A percentile compares a stretch with the other conserved stretches of the same genome.
Conservation (phyloP, 495 filamentous ascomycete genomes). For the Penicillium pulvis region DNA sequence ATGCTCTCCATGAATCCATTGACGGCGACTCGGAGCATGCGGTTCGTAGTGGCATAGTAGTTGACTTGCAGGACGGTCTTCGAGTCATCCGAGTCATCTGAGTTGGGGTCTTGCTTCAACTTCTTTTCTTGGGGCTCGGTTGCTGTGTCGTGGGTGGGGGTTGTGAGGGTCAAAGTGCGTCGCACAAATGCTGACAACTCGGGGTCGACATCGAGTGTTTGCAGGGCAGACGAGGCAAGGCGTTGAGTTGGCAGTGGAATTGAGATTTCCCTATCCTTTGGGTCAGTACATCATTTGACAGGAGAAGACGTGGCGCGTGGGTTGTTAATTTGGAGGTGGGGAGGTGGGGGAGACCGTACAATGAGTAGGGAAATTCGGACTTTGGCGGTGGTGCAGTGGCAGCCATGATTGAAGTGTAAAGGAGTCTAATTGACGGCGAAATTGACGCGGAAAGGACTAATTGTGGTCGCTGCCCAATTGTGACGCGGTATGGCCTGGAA, state of each 20-base stretch:
- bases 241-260: constrained; percentile 82
- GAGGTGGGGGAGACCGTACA: constrained; percentile 49
- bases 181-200: constrained; percentile 84
- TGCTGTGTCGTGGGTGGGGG: constrained; percentile 25
- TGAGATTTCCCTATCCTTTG: constrained; percentile 62
- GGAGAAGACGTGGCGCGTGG: neutral
- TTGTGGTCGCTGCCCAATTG: neutral
- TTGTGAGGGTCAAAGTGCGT: constrained; percentile 63
- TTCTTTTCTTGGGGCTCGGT: constrained; percentile 30
- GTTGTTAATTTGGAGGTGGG: neutral
- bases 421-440: neutral
- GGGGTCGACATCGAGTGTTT: constrained; percentile 78
- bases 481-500: neutral
- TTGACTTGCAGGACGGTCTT: constrained; percentile 67
- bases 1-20: constrained; percentile 98
- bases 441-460: neutral
- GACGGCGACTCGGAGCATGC: constrained; percentile 94
- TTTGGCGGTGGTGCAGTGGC: constrained; percentile 29
- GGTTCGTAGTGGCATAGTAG: constrained; percentile 88
- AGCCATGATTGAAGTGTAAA: constrained; percentile 16
- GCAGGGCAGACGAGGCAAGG: constrained; percentile 75
- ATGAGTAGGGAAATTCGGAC: constrained; percentile 66
- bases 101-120: constrained; percentile 28
- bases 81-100: constrained; percentile 38
- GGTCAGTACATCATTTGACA: neutral